Base-by-base conservation (phyloP, 139 green algal genomes). In the Chlorella ohadii region DNA sequence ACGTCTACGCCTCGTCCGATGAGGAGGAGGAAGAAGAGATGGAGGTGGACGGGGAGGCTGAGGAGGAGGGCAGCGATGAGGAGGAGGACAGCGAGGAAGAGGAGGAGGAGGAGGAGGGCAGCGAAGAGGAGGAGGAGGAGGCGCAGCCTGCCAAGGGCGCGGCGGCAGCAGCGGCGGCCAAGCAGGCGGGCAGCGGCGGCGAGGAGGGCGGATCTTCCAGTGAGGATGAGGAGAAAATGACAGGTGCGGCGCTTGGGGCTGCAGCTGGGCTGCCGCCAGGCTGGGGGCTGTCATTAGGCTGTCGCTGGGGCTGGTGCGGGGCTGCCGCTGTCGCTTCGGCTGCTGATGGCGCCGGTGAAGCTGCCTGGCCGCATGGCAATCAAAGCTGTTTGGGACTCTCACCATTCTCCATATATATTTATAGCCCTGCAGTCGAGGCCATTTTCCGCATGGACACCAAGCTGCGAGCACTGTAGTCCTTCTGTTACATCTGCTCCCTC, bases 31-130 rank as follows among this genome's bases (percentile, higher is more conserved):
- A 92, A 33, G 86, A 90, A 15, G 67, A 78, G 28, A 70, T 85
- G 33, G 86, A 79, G 34, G 85, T 87, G 12, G 85, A 83, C 31
- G 86, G 87, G n/a, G 77, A 78, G 17, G 85, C 88, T 7, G 85
- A 86, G 19, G 81, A 78, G 20, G 86, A 85, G n/a, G n/a, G n/a
- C 12, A 59, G 82, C 13, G 79, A 56, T 20, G 84, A 82, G 2
- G 28, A 17, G 0, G 70, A 72, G 1, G 86, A 88, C 38, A 70
- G 74, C 31, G 86, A 89, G 33, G 84, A 81, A 4, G 84, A 82
- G 33, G 73, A 82, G 33, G 87, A 81, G 33, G 75, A 84, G 27
- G 72, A 56, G n/a, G 56, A 31, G 41, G 61, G 47, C n/a, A 64
- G 19, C 5, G 84, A 72, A 22, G 51, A 57, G n/a, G 57, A 77